These are phyloP conservation scores for Ricinus communis DNA, from an alignment of 345 rosid genomes.

Conservation along the genomic window DNA sequence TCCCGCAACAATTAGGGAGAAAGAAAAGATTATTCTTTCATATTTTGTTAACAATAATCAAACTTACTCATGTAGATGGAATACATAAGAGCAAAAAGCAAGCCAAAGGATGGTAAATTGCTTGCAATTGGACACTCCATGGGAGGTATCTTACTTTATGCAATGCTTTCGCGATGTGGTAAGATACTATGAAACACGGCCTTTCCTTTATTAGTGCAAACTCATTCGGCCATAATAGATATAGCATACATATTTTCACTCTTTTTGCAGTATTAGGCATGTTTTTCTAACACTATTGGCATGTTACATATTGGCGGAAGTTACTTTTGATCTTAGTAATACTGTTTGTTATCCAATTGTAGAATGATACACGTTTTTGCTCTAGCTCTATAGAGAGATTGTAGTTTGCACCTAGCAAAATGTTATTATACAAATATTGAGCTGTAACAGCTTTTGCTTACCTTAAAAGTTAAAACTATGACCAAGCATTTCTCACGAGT, in stretches of 20 bases:
- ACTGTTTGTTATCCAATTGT: background rate
- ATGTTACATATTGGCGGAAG: background rate
- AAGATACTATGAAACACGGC: constrained; percentile 26
- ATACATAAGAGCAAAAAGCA: constrained; percentile 48
- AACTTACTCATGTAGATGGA: constrained; percentile 48
- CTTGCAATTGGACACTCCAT: constrained; percentile 78
- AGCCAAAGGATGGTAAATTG: constrained; percentile 64
- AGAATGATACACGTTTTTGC: background rate
- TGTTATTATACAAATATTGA: background rate
- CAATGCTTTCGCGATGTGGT: constrained; percentile 60
- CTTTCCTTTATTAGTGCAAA: background rate
- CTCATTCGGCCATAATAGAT: background rate
- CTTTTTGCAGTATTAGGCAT: background rate
- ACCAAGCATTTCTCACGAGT: constrained; percentile 1
- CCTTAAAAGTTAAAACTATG: constrained; percentile 5
- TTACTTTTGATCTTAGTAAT: background rate
- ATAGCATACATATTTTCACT: background rate
- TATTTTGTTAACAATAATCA: constrained; percentile 5
- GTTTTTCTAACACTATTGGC: background rate
- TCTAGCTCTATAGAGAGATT: background rate
- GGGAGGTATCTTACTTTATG: constrained; percentile 81
- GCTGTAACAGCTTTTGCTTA: background rate
- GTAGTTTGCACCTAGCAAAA: background rate
- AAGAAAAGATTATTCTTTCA: background rate
- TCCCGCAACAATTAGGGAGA: background rate